Evolutionary conservation across 225 moss, liverwort and hornwort genomes (phyloP), one percentile per base, ranked within the genome.

Genomic region (Lunularia cruciata): DNA sequence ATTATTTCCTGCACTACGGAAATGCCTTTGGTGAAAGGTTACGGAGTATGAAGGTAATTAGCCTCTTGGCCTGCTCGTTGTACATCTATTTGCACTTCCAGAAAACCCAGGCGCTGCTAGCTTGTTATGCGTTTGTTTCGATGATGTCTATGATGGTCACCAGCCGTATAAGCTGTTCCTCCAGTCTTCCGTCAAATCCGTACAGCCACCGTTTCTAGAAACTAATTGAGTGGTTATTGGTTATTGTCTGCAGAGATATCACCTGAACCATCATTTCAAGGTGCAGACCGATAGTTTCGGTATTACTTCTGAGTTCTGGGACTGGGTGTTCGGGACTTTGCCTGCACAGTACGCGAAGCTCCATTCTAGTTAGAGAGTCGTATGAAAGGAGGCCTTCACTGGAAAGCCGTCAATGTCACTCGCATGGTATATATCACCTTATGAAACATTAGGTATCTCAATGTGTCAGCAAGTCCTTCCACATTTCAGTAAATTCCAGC

Each of bases 1-100:
- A 95, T 70, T 95, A 92, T 49, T 95, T 86, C 57, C 87, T 95
- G 27, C 94, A 95, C 78, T 95, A 89, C 11, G 91, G 94, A 47
- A 81, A 49, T 0, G 47, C 91, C 0, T 84, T 74, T 75, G 81
- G 43, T 62, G 25, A 70, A 8, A 69, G 48, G 61, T 63, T 83
- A 5, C 72, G 83, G n/a, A 46, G 12, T 37, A 76, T 95, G 82
- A 95, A 92, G 94, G 94, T 94, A 80, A 35, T 20, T 1, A 34
- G 35, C 10, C 8, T 1, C 22, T 51, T 23, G 51, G 51, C 11
- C n/a, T 23, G 23, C 20, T 51, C 2, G 51, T 9, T 20, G 1
- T 0, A 12, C 3, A 19, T n/a, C 8, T 22, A 0, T 20, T 51
- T 4, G 22, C 25, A 9, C 20, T 3, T 23, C 20, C 15, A 8